phyloP scores from a whole-genome alignment of 495 filamentous ascomycete genomes.

The Mytilinidion resinicola region DNA sequence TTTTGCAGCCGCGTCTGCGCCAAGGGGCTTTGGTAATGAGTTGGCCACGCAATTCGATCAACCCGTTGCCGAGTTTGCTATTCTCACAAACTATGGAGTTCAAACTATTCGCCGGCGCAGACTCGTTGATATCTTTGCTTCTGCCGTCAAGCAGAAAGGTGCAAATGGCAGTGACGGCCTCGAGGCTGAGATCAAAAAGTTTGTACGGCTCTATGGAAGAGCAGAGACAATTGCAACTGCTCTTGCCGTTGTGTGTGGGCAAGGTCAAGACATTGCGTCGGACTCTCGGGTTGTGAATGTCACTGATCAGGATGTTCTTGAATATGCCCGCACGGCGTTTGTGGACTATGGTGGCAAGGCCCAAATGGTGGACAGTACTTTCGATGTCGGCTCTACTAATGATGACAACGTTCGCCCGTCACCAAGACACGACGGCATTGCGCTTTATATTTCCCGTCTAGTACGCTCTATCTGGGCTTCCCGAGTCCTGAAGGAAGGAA shows the following conservation, averaged over 20 bases:
- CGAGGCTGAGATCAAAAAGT: slow-evolving; percentile 71
- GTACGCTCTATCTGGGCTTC: slow-evolving; percentile 81
- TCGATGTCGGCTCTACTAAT: slow-evolving; percentile 53
- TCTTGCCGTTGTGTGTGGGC: slow-evolving; percentile 91
- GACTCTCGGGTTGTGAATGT: slow-evolving; percentile 62
- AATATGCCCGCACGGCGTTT: slow-evolving; percentile 76
- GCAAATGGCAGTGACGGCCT: slow-evolving; percentile 62
- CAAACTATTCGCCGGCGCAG: slow-evolving; percentile 75
- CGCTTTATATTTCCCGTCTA: slow-evolving; percentile 78
- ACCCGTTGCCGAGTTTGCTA: slow-evolving; percentile 70
- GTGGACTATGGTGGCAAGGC: slow-evolving; percentile 86
- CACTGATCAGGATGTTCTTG: slow-evolving; percentile 74
- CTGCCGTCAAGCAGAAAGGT: slow-evolving; percentile 61
- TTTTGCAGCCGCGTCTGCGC: slow-evolving; percentile 60
- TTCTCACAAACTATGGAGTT: slow-evolving; percentile 84
- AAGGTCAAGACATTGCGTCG: slow-evolving; percentile 69
- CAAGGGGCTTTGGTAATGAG: slow-evolving; percentile 89
- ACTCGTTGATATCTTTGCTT: slow-evolving; percentile 88
- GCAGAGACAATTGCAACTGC: slow-evolving; percentile 83
- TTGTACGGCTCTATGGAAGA: slow-evolving; percentile 75
- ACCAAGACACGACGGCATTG: slow-evolving; percentile 78
- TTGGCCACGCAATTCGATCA: slow-evolving; percentile 89
- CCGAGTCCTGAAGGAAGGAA: slow-evolving; percentile 50
- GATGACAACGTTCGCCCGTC: slow-evolving; percentile 82
- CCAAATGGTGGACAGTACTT: slow-evolving; percentile 61